A percentile compares a stretch with the other conserved stretches of the same genome.
phyloP scores from a whole-genome alignment of 1,139 yeast genomes.

The Kluyveromyces sp. region DNA sequence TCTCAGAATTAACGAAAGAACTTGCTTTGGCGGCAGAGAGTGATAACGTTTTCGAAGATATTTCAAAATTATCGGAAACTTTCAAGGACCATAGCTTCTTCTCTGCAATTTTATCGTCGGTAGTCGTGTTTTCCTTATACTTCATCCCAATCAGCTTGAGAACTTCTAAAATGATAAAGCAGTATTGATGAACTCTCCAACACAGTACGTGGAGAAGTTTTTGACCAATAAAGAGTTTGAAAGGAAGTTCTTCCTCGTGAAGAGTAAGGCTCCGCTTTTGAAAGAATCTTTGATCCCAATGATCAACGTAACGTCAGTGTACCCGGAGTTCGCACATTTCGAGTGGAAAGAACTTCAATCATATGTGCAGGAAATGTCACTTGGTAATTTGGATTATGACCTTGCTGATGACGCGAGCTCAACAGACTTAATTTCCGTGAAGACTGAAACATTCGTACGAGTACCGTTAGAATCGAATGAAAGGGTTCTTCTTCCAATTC shows the following conservation, averaged over 20 bases:
- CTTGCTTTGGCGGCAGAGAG: slow-evolving; percentile 42
- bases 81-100: slow-evolving; percentile 45
- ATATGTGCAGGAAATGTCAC: slow-evolving; percentile 40
- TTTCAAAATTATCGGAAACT: slow-evolving; percentile 37
- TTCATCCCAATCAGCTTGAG: slow-evolving; percentile 52
- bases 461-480: slow-evolving; percentile 37
- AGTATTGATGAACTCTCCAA: slow-evolving; percentile 50
- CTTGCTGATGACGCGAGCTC: slow-evolving; percentile 24
- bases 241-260: slow-evolving; percentile 48
- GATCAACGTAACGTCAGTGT: slow-evolving; percentile 51
- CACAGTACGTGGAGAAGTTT: slow-evolving; percentile 47
- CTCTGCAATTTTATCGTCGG: slow-evolving; percentile 51
- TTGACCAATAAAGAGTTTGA: slow-evolving; percentile 49
- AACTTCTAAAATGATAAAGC: slow-evolving; percentile 44
- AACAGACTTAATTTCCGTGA: slow-evolving; percentile 33
- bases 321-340: slow-evolving; percentile 58
- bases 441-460: slow-evolving; percentile 33
- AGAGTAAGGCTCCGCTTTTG: slow-evolving; percentile 61
- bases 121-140: slow-evolving; percentile 54
- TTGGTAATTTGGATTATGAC: slow-evolving; percentile 30
- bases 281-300: slow-evolving; percentile 51
- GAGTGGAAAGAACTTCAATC: slow-evolving; percentile 55
- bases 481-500: slow-evolving; percentile 35
- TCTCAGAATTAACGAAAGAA: slow-evolving; percentile 12
- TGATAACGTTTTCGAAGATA: slow-evolving; percentile 41